phyloP scores from a whole-genome alignment of 2,329 filamentous ascomycete genomes.

The Pseudogymnoascus sp. region DNA sequence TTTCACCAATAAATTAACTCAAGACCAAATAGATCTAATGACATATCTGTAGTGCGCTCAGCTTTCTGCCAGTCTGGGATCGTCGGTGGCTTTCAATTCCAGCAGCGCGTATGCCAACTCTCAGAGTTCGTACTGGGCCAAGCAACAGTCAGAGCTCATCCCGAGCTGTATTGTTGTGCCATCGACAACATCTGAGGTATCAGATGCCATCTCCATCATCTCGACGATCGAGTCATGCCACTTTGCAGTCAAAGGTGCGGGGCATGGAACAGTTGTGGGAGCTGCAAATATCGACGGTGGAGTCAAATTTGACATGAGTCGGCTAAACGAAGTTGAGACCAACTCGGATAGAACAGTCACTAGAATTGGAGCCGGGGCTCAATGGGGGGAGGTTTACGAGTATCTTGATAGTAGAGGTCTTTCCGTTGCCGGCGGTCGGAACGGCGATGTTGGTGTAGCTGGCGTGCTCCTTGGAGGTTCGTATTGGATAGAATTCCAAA shows the following conservation, averaged over 20 bases:
- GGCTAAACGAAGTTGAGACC: conserved; percentile 1
- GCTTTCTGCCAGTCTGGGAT: background rate
- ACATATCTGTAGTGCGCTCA: background rate
- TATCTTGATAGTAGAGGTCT: conserved; percentile 9
- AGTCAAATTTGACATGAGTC: conserved; percentile 13
- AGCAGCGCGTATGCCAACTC: background rate
- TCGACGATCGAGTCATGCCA: conserved; percentile 24
- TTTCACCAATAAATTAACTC: background rate
- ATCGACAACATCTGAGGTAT: conserved; percentile 3
- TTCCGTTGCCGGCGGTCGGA: conserved; percentile 11
- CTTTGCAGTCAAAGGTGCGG: conserved; percentile 11
- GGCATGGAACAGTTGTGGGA: conserved; percentile 8
- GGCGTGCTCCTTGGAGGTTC: conserved; percentile 13
- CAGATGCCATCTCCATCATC: conserved; percentile 9
- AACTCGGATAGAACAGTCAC: conserved; percentile 2
- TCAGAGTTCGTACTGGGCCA: background rate
- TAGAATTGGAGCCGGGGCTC: background rate
- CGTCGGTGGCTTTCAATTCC: background rate
- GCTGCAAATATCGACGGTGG: conserved; percentile 12
- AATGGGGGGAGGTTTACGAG: conserved; percentile 11
- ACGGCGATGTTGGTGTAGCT: conserved; percentile 11
- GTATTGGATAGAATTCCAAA: background rate
- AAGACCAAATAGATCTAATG: background rate
- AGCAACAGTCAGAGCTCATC: background rate
- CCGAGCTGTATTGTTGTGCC: conserved; percentile 11